Evolutionary conservation across 345 rosid species (phyloP).

Genomic region (Hibiscus mutabilis): DNA sequence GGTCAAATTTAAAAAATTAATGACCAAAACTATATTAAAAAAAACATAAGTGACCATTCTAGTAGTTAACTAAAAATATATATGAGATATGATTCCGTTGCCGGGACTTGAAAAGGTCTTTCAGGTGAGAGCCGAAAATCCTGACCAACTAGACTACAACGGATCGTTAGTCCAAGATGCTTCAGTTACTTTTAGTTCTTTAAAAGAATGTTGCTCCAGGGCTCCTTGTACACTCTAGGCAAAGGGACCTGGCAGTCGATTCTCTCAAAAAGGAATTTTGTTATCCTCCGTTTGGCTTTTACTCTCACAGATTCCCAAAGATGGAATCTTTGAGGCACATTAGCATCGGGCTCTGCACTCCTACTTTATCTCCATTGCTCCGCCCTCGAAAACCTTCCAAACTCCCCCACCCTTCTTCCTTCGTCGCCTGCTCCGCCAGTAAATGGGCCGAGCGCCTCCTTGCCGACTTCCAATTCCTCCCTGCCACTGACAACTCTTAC

Average conservation of each 20-base stretch:
- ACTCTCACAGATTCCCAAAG: background rate
- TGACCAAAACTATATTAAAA: too few species aligned
- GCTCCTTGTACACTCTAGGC: too few species aligned
- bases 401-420: constrained; percentile 1
- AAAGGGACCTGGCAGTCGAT: background rate
- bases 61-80: too few species aligned
- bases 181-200: too few species aligned
- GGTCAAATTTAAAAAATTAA: too few species aligned
- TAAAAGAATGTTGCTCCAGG: too few species aligned
- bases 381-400: constrained; percentile 15
- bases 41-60: too few species aligned
- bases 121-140: constrained; percentile 54
- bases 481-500: constrained; percentile 33
- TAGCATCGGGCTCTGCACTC: constrained; percentile 36
- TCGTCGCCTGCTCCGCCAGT: constrained; percentile 57
- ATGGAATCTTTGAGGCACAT: constrained; percentile 54
- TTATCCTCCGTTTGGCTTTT: background rate
- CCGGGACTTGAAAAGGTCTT: constrained; percentile 73
- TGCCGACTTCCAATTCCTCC: constrained; percentile 71
- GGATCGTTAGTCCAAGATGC: background rate
- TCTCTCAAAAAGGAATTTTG: background rate
- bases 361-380: constrained; percentile 21
- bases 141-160: constrained; percentile 45
- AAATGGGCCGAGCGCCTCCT: constrained; percentile 97
- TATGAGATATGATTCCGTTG: too few species aligned